A percentile compares a stretch with the other conserved stretches of the same genome.
Conservation (phyloP, 495 filamentous ascomycete genomes). For the Penicillium antarcticum region DNA sequence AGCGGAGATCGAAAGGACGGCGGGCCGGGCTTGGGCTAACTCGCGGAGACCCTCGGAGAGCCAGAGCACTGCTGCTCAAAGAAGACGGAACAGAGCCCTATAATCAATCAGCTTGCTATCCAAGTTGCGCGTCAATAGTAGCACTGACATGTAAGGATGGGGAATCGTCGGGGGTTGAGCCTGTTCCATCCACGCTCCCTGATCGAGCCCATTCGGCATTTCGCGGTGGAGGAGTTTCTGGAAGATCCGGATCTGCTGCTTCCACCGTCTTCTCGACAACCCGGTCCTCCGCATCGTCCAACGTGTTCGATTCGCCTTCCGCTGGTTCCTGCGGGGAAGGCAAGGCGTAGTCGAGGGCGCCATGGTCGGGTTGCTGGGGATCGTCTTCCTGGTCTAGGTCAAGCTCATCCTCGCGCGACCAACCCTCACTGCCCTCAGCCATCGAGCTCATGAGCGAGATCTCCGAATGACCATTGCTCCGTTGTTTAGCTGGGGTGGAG, state of each 20-base stretch:
- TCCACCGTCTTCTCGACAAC: constrained; percentile 16
- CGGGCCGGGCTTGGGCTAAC: constrained; percentile 72
- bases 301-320: constrained; percentile 28
- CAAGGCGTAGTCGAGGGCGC: constrained; percentile 13
- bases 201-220: constrained; percentile 15
- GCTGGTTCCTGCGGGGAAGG: constrained; percentile 16
- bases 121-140: constrained; percentile 4
- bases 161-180: constrained; percentile 82
- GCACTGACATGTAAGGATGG: constrained; percentile 78
- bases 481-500: constrained; percentile 7
- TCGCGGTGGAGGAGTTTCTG: constrained; percentile 25
- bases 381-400: constrained; percentile 41
- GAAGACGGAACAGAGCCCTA: constrained; percentile 84
- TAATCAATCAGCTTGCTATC: constrained; percentile 21
- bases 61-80: constrained; percentile 60
- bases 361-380: constrained; percentile 21
- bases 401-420: constrained; percentile 48
- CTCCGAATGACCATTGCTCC: constrained; percentile 45
- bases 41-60: constrained; percentile 46
- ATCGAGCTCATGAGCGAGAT: constrained; percentile 49
- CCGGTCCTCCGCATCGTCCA: constrained; percentile 24
- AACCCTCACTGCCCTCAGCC: constrained; percentile 44
- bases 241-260: constrained; percentile 9
- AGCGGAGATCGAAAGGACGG: constrained; percentile 89
- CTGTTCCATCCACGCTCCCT: constrained; percentile 45